Evolutionary conservation across 345 rosid species (phyloP), one percentile per base, ranked within the genome.

Genomic region (Rhizophora apiculata): DNA sequence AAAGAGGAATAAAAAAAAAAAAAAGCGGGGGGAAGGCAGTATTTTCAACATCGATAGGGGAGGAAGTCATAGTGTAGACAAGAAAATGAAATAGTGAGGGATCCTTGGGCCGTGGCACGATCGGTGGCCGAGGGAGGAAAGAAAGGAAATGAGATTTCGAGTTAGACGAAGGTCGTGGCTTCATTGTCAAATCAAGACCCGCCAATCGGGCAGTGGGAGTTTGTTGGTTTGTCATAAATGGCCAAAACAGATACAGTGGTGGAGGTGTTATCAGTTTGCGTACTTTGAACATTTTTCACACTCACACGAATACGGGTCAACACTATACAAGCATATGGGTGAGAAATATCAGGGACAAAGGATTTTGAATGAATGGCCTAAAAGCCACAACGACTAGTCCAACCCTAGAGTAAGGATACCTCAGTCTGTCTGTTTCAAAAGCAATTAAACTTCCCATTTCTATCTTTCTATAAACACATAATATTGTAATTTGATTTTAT

Each of bases 221-320:
- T 76, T 80, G 80, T 78, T 78, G 81, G 78, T 78, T 82, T 82
- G 67, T 74, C 78, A 74, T 58, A 78, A 80, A 85, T 77, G 71
- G 82, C 76, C 79, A 78, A 74, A 72, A 69, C 75, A 76, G 66
- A 69, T 20, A 63, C 79, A 71, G 83, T 74, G 62, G 48, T 70
- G 3, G 56, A 27, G 52, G 70, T 29, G 64, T 74, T 61, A 72
- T 76, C 71, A 67, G 76, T 32, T 72, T 29, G 27, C 76, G 81
- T 71, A 78, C 78, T 73, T 71, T 6, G 61, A 31, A 71, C 68
- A 78, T 70, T 64, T 71, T 73, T 54, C 67, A 68, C 21, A 60
- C 69, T 24, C 24, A 27, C 13, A 39, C 36, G 29, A 21, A 56
- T 22, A 60, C 36, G 56, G 67, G 78, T 68, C 82, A 65, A 66